A percentile compares a stretch with the other conserved stretches of the same genome.
Conservation (phyloP, 1,139 yeast genomes). For the Pichia sp. region DNA sequence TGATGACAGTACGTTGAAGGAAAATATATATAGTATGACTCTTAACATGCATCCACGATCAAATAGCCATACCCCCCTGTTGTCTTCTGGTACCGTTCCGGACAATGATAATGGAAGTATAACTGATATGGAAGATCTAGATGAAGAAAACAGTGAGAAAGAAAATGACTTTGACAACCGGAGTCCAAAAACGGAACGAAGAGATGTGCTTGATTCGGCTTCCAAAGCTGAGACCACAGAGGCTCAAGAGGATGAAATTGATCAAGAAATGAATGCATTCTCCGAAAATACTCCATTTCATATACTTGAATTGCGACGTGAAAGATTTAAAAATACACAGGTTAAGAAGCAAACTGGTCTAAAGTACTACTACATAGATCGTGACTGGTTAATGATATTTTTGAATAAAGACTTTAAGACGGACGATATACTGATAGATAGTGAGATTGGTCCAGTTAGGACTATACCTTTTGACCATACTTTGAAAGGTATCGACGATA, state of each 20-base stretch:
- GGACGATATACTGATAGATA: neutral
- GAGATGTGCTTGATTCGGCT: too few species aligned
- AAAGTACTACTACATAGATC: conserved; percentile 11
- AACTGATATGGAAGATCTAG: conserved; percentile 4
- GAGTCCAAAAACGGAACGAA: too few species aligned
- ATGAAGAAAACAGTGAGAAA: neutral
- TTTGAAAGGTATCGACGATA: neutral
- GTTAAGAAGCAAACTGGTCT: neutral
- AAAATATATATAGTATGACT: neutral
- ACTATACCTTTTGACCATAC: neutral
- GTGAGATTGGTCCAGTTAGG: conserved; percentile 10
- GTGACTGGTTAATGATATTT: conserved; percentile 9
- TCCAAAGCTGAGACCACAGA: too few species aligned
- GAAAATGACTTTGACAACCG: neutral
- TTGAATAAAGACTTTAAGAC: conserved; percentile 6
- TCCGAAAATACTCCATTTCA: neutral
- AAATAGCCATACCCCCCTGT: conserved; percentile 11
- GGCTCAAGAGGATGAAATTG: neutral
- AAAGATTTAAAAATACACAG: neutral
- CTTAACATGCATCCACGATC: conserved; percentile 4
- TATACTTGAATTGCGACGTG: conserved; percentile 4
- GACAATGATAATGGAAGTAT: conserved; percentile 5
- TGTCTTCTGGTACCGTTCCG: neutral
- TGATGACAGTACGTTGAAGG: neutral
- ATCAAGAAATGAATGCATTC: neutral